Percentiles rank a stretch among this genome's conserved stretches.
phyloP scores from a whole-genome alignment of 179 eudicot genomes.

The Pouteria campechiana region DNA sequence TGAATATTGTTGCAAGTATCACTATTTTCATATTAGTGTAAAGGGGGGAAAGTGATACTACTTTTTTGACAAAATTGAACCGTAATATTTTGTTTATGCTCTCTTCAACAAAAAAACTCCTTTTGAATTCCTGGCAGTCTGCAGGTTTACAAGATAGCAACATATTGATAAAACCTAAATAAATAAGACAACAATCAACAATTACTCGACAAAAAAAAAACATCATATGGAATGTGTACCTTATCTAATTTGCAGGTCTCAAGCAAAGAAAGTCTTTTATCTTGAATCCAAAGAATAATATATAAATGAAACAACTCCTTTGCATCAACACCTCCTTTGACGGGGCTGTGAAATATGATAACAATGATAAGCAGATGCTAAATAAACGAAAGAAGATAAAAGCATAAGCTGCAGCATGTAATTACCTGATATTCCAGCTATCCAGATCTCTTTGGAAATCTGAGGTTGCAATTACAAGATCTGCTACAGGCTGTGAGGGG shows the following conservation, averaged over 20 bases:
- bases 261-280: conserved; percentile 80
- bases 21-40: too few species aligned
- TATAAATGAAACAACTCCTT: conserved; percentile 88
- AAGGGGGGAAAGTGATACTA: too few species aligned
- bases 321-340: conserved; percentile 97
- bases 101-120: too few species aligned
- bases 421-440: conserved; percentile 79
- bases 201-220: too few species aligned
- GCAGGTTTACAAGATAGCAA: too few species aligned
- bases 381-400: neutral
- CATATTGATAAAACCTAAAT: too few species aligned
- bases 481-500: conserved; percentile 77
- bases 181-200: too few species aligned
- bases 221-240: conserved; percentile 38
- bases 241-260: conserved; percentile 89
- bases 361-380: conserved; percentile 1
- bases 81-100: too few species aligned
- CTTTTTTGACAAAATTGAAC: too few species aligned
- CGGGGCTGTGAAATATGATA: conserved; percentile 27
- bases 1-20: too few species aligned
- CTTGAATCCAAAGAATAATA: conserved; percentile 93
- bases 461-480: conserved; percentile 84
- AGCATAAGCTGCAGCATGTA: too few species aligned
- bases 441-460: conserved; percentile 90
- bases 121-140: too few species aligned